Evolutionary conservation across 1,284 basidiomycete genomes (phyloP).

Genomic region (Chiua sp.): DNA sequence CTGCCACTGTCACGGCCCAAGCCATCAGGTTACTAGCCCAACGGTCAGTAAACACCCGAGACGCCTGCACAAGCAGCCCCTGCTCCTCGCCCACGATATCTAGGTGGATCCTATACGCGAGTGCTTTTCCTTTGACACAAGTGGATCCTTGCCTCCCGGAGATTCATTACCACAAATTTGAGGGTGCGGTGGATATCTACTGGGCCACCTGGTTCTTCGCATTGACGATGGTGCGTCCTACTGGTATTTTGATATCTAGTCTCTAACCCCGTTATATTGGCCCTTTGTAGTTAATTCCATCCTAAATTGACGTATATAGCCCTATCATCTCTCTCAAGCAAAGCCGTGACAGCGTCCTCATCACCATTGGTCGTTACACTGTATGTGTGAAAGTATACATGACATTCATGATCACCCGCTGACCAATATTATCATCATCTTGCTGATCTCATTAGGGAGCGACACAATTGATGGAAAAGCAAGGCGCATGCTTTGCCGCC

Average conservation of each 20-base stretch:
- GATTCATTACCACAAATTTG: too few relatives aligned
- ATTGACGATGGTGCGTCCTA: constrained; percentile 22
- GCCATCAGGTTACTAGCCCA: too few relatives aligned
- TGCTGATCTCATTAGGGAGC: constrained; percentile 44
- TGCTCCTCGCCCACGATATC: too few relatives aligned
- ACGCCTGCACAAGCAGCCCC: too few relatives aligned
- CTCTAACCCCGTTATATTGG: constrained; percentile 3
- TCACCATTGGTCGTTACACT: constrained; percentile 42
- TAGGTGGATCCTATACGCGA: too few relatives aligned
- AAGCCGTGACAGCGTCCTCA: constrained; percentile 32
- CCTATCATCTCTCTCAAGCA: constrained; percentile 41
- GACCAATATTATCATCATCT: too few relatives aligned
- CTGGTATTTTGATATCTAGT: neutral
- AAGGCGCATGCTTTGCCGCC: constrained; percentile 47
- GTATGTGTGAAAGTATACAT: constrained; percentile 17
- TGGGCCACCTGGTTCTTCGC: constrained; percentile 29
- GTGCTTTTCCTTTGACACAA: too few relatives aligned
- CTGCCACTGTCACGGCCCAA: too few relatives aligned
- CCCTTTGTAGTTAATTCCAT: constrained; percentile 28
- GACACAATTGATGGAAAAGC: constrained; percentile 59
- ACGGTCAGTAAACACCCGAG: too few relatives aligned
- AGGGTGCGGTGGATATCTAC: neutral
- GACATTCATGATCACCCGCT: too few relatives aligned
- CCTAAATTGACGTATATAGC: constrained; percentile 45
- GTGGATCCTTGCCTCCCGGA: too few relatives aligned